Evolutionary conservation across 2,329 filamentous ascomycete genomes (phyloP), one percentile per base, ranked within the genome.

Genomic region (Fusarium ramigenum): DNA sequence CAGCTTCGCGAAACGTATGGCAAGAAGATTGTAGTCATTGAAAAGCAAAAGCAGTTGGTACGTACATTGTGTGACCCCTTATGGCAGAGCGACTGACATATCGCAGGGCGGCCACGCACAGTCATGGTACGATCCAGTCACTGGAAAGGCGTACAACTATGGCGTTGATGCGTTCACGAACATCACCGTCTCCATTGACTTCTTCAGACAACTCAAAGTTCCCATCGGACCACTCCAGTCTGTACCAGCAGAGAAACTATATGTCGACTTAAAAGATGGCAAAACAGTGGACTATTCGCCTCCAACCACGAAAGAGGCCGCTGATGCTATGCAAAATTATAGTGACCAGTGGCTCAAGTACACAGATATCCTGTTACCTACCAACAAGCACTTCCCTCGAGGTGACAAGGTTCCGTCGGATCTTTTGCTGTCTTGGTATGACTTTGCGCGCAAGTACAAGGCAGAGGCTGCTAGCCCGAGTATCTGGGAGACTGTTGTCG

Each of bases 241-340:
- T 9, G 18, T 12, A 2, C 1, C 34, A 3, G 32, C 14, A 3
- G 12, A 19, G 14, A 28, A 53, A 1, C 6, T 53, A 3, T 37
- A 53, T 9, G 18, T 28, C 18, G 5, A 53, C 23, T 37, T 53
- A 1, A 6, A 53, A 7, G 14, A 53, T 53, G 49, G 49, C 7
- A 36, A 28, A 11, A 8, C 2, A 21, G 23, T 37, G 2, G 34
- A 53, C 14, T 53, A 37, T 21, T 9, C 49, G 7, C 32, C 32
- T 4, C 49, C 49, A 9, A 37, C 32, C 3, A 4, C 32, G 0
- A 16, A 53, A 11, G 23, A 16, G 23, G 32, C n/a, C 9, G 7
- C 12, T 4, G 23, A 23, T 19, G 49, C 12, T 2, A 53, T 37
- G 49, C 3, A 4, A 2, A 37, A 36, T 8, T 53, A 53, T 53